phyloP scores from a whole-genome alignment of 2,329 filamentous ascomycete genomes.

The Aphanocladium album region DNA sequence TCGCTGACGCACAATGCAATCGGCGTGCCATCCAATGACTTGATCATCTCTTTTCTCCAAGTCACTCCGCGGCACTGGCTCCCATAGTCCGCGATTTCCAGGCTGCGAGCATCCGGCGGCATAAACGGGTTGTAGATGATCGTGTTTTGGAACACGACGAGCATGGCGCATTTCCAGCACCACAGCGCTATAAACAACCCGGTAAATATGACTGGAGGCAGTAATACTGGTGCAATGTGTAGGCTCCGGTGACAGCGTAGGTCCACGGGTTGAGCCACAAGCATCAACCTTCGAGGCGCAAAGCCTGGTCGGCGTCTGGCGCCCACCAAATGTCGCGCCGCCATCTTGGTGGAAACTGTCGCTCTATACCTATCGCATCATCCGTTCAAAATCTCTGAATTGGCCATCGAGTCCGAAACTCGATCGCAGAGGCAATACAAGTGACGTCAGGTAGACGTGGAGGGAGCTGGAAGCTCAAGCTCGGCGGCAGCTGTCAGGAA shows the following conservation, averaged over 20 bases:
- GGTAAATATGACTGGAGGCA: constrained; percentile 62
- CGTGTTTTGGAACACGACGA: constrained; percentile 73
- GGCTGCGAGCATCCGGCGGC: constrained; percentile 63
- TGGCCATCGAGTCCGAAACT: not conserved
- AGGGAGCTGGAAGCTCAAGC: not conserved
- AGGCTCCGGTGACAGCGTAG: constrained; percentile 16
- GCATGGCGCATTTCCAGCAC: constrained; percentile 65
- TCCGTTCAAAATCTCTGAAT: not conserved
- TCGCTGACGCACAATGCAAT: constrained; percentile 56
- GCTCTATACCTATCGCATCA: not conserved
- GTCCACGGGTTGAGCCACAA: not conserved
- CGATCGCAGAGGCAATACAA: not conserved
- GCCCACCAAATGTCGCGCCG: not conserved
- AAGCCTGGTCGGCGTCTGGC: not conserved
- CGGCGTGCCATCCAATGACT: constrained; percentile 59
- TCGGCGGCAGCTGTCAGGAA: not conserved
- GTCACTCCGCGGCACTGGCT: constrained; percentile 53
- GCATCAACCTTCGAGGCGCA: not conserved
- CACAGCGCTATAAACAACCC: constrained; percentile 62
- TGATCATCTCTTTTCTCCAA: constrained; percentile 62
- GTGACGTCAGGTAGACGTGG: not conserved
- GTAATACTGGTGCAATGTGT: constrained; percentile 38
- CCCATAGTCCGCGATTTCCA: constrained; percentile 61
- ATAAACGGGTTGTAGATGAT: constrained; percentile 78
- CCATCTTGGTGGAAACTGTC: not conserved